Percentiles rank a stretch among this genome's conserved stretches.
phyloP scores from a whole-genome alignment of 2,329 filamentous ascomycete species.

The Pseudohalonectria lignicola region DNA sequence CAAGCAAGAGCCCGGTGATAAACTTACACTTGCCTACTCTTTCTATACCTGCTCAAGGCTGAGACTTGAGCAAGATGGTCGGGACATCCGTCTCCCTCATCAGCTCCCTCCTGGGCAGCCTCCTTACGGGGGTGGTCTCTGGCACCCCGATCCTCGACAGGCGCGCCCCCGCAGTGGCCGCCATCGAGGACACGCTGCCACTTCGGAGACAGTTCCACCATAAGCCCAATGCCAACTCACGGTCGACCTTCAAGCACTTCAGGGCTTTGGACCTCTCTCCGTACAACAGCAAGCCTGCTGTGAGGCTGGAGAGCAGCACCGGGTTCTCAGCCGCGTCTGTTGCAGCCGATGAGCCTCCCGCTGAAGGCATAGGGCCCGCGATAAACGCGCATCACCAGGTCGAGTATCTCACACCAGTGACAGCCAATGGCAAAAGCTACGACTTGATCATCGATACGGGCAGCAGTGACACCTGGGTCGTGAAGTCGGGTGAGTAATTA shows the following conservation, averaged over 20 bases:
- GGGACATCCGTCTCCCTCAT: background rate
- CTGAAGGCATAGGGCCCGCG: constrained; percentile 2
- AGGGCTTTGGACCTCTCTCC: background rate
- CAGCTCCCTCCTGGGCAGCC: constrained; percentile 4
- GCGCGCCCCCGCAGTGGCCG: constrained; percentile 5
- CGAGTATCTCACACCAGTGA: constrained; percentile 18
- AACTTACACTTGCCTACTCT: no score
- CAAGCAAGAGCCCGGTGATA: no score
- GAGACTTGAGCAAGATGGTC: no score
- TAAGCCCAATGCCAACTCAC: background rate
- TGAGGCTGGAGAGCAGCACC: background rate
- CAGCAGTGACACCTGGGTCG: constrained; percentile 19
- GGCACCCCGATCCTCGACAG: constrained; percentile 1
- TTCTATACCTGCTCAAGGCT: no score
- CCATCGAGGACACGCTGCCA: constrained; percentile 4
- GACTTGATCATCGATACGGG: constrained; percentile 19
- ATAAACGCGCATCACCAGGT: constrained; percentile 10
- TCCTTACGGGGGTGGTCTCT: constrained; percentile 1
- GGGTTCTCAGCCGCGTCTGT: background rate
- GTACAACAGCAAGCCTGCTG: background rate
- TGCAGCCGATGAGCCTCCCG: background rate
- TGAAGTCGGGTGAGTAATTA: constrained; percentile 7
- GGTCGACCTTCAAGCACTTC: background rate
- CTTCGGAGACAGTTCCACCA: constrained; percentile 2
- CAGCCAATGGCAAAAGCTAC: constrained; percentile 12